Conservation (phyloP, 148 eudicot genomes). For the Rhododendron kiyosumense region DNA sequence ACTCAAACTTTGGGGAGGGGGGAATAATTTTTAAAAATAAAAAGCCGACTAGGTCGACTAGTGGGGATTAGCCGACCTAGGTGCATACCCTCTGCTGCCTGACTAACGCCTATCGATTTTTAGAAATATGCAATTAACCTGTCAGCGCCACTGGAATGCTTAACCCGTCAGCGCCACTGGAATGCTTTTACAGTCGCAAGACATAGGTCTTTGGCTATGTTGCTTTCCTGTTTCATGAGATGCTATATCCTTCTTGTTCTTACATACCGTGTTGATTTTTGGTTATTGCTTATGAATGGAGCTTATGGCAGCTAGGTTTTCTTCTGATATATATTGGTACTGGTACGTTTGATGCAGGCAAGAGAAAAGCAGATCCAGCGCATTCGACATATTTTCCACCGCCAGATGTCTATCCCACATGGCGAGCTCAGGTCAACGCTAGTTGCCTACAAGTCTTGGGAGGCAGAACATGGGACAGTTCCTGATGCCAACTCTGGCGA, state of each 20-base stretch:
- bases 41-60: not conserved
- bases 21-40: no score
- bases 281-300: not conserved
- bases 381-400: slow-evolving; percentile 66
- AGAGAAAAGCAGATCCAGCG: slow-evolving; percentile 86
- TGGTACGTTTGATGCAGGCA: slow-evolving; percentile 34
- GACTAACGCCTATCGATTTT: not conserved
- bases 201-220: not conserved
- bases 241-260: not conserved
- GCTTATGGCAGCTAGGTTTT: not conserved
- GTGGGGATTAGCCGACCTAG: not conserved
- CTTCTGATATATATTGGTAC: not conserved
- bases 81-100: not conserved
- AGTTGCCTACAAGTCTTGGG: slow-evolving; percentile 78
- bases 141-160: not conserved
- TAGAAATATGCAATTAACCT: not conserved
- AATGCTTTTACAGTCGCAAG: not conserved
- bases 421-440: slow-evolving; percentile 44
- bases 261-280: not conserved
- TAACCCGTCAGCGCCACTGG: not conserved
- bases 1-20: no score
- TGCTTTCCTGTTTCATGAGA: not conserved
- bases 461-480: slow-evolving; percentile 57
- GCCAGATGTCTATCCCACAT: slow-evolving; percentile 80
- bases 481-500: slow-evolving; percentile 42